These are phyloP conservation scores for Cystobasidium pallidum DNA, from an alignment of 1,284 basidiomycete species.

Conservation along the genomic window DNA sequence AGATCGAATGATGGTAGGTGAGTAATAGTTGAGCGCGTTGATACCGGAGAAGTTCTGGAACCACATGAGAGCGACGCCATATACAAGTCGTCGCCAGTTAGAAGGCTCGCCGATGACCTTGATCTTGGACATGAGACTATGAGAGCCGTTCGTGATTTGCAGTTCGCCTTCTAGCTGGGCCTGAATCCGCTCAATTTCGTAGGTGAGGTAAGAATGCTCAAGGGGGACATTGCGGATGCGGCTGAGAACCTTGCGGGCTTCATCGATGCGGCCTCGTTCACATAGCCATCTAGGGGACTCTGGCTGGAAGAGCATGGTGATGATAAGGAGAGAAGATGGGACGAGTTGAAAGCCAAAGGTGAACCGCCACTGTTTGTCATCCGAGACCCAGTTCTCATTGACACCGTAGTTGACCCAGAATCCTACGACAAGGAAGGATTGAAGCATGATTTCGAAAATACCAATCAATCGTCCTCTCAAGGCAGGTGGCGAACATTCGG, in stretches of 20 bases:
- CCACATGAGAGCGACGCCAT: slow-evolving; percentile 45
- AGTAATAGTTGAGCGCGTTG: slow-evolving; percentile 42
- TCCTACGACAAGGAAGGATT: slow-evolving; percentile 53
- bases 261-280: slow-evolving; percentile 48
- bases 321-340: slow-evolving; percentile 53
- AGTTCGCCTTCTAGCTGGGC: slow-evolving; percentile 31
- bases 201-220: slow-evolving; percentile 52
- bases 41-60: slow-evolving; percentile 48
- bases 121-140: slow-evolving; percentile 24
- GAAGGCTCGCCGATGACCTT: slow-evolving; percentile 16
- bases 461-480: slow-evolving; percentile 55
- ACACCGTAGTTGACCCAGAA: slow-evolving; percentile 53
- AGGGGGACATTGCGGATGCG: slow-evolving; percentile 48
- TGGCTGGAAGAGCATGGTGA: slow-evolving; percentile 50
- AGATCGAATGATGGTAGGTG: slow-evolving; percentile 38
- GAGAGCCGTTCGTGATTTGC: slow-evolving; percentile 37
- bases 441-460: slow-evolving; percentile 54
- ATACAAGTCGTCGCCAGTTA: slow-evolving; percentile 35
- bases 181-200: slow-evolving; percentile 44
- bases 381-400: slow-evolving; percentile 42
- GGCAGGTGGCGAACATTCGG: slow-evolving; percentile 54
- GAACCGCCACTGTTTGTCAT: slow-evolving; percentile 54
- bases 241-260: slow-evolving; percentile 50
- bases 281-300: slow-evolving; percentile 56
- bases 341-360: slow-evolving; percentile 55